Conservation (phyloP, 2,329 filamentous ascomycete species). For the Hymenoscyphus occultus region DNA sequence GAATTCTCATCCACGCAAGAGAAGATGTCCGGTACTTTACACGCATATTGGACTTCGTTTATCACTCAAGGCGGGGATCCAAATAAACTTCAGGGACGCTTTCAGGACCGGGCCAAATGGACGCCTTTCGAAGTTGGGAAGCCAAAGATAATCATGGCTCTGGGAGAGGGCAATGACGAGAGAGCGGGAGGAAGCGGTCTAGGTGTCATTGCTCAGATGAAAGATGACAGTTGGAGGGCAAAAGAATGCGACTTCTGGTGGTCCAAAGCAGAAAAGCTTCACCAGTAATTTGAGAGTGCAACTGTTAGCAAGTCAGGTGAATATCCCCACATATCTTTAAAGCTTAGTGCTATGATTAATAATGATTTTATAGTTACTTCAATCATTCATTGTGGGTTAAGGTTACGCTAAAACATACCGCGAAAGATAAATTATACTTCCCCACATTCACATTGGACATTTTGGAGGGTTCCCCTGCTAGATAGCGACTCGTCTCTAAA, state of each 20-base stretch:
- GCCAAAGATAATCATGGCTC: conserved; percentile 41
- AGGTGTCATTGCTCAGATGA: conserved; percentile 41
- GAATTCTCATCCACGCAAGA: conserved; percentile 20
- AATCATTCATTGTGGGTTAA: too few species aligned
- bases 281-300: background rate
- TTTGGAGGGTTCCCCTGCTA: too few species aligned
- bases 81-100: conserved; percentile 29
- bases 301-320: too few species aligned
- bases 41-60: conserved; percentile 29
- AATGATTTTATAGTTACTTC: too few species aligned
- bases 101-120: conserved; percentile 30
- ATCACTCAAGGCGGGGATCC: conserved; percentile 25
- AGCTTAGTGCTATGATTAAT: too few species aligned
- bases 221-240: conserved; percentile 42
- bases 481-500: too few species aligned
- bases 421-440: too few species aligned
- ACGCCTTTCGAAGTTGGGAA: conserved; percentile 36
- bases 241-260: conserved; percentile 49
- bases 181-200: conserved; percentile 41
- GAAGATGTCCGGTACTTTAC: conserved; percentile 24
- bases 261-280: conserved; percentile 24
- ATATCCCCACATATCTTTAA: too few species aligned
- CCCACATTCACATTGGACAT: too few species aligned
- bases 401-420: too few species aligned
- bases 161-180: conserved; percentile 49